These are phyloP conservation scores for Ascoidea rubescens DNA, from an alignment of 805 yeast species.

Conservation along the genomic window DNA sequence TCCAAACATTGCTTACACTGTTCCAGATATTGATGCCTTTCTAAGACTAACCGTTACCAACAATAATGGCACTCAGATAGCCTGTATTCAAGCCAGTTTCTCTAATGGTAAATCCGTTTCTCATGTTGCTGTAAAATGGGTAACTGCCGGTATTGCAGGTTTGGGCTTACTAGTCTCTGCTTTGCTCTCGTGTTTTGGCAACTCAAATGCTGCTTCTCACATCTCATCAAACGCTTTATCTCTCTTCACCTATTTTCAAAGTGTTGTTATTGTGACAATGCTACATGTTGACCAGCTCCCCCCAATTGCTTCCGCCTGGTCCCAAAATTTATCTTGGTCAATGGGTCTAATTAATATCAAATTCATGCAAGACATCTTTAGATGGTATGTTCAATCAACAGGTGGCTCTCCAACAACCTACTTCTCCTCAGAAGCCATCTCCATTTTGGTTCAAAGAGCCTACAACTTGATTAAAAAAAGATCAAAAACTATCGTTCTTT, in stretches of 20 bases:
- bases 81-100: conserved; percentile 67
- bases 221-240: conserved; percentile 79
- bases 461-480: conserved; percentile 21
- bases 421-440: conserved; percentile 21
- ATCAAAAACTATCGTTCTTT: conserved; percentile 20
- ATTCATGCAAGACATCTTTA: conserved; percentile 75
- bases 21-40: conserved; percentile 78
- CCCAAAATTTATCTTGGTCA: conserved; percentile 88
- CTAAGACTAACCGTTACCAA: conserved; percentile 39
- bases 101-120: conserved; percentile 70
- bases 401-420: conserved; percentile 78
- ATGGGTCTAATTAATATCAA: conserved; percentile 71
- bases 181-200: conserved; percentile 66
- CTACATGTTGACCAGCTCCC: conserved; percentile 76
- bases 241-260: conserved; percentile 76
- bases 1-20: conserved; percentile 77
- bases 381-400: conserved; percentile 79
- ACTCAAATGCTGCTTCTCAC: conserved; percentile 80
- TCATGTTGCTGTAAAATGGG: conserved; percentile 82
- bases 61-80: conserved; percentile 24
- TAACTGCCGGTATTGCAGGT: conserved; percentile 83
- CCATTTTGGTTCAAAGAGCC: conserved; percentile 67
- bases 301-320: conserved; percentile 87
- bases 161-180: conserved; percentile 82
- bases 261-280: conserved; percentile 76